Base-by-base conservation (phyloP, 1,284 basidiomycete genomes). In the Ustilago shanxiensis region DNA sequence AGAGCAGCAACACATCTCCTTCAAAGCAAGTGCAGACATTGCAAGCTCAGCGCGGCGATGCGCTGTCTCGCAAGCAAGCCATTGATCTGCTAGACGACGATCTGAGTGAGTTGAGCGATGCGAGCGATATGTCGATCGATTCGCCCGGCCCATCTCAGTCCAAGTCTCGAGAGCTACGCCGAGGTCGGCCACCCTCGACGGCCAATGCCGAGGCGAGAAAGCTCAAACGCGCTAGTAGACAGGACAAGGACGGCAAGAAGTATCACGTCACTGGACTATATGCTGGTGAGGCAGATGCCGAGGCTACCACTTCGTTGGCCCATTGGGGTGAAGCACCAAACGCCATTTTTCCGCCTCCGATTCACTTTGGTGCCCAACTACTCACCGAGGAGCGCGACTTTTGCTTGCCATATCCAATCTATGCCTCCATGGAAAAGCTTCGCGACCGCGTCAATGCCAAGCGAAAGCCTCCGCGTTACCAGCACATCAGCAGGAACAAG, bases 401-500 rank as follows among this genome's bases (percentile, higher is more conserved):
- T 45, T 49, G 50, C 31, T 61, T 83, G 28, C 72, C 82, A 1
- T 76, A 56, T 20, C 60, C 67, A 2, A 68, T 80, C 18, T 51
- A 74, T 20, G 55, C 76, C 45, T 57, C 65, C 24, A 65, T 63
- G 35, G 71, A 69, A 7, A 45, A 72, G 45, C 63, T 79, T 26
- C 81, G 80, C 39, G 74, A 72, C 14, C 55, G 67, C 13, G 66
- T 79, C 54, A 62, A 77, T 33, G 73, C 74, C 26, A 79, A 76
- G 65, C 69, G 60, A 33, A 81, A 79, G 56, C 83, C 80, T 3
- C 75, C 76, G 0, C 66, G 75, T 18, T 83, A 83, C 59, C 59
- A 66, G 37, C 72, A 66, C 16, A 84, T 84, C 69, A 56, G 56
- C 39, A 68, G 65, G 35, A 84, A 84, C 66, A 63, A 75, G 54